A percentile compares a stretch with the other conserved stretches of the same genome.
These are phyloP conservation scores for Pascua guehoae DNA, from an alignment of 1,284 basidiomycete genomes.

Conservation along the genomic window DNA sequence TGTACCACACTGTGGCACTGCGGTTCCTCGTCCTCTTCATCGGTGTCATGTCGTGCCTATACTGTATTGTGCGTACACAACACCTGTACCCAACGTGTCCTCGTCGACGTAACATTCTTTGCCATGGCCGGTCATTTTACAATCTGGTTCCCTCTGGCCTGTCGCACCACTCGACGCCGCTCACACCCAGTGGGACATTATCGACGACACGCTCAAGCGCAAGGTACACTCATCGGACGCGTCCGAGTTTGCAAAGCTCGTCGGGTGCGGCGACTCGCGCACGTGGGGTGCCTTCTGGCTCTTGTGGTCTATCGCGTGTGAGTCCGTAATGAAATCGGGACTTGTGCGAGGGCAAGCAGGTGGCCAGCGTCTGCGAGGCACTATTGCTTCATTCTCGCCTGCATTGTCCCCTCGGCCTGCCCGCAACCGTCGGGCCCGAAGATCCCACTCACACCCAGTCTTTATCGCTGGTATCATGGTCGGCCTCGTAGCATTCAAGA, in stretches of 20 bases:
- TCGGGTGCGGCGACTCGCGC: slow-evolving; percentile 58
- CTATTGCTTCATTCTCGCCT: background rate
- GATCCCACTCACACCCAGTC: slow-evolving; percentile 44
- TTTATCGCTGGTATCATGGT: slow-evolving; percentile 78
- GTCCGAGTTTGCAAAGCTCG: slow-evolving; percentile 78
- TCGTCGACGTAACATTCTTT: no score
- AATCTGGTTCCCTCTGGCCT: no score
- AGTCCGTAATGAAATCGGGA: no score
- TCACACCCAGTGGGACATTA: slow-evolving; percentile 69
- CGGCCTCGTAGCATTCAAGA: slow-evolving; percentile 82
- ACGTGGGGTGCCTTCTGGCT: slow-evolving; percentile 76
- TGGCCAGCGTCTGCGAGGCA: background rate
- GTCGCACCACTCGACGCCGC: background rate
- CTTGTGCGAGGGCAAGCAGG: no score
- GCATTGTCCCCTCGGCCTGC: no score
- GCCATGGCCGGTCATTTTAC: no score
- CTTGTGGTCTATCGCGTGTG: slow-evolving; percentile 65
- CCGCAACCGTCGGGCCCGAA: no score
- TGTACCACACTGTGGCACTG: slow-evolving; percentile 59
- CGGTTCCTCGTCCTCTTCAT: slow-evolving; percentile 77
- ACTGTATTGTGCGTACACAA: slow-evolving; percentile 49
- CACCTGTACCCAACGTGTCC: no score
- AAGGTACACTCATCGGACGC: slow-evolving; percentile 93
- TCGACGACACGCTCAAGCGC: slow-evolving; percentile 83
- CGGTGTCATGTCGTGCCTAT: slow-evolving; percentile 91